Percentiles rank a stretch among this genome's conserved stretches.
These are phyloP conservation scores for Arxiozyma bovina DNA, from an alignment of 1,139 yeast species.

Conservation along the genomic window DNA sequence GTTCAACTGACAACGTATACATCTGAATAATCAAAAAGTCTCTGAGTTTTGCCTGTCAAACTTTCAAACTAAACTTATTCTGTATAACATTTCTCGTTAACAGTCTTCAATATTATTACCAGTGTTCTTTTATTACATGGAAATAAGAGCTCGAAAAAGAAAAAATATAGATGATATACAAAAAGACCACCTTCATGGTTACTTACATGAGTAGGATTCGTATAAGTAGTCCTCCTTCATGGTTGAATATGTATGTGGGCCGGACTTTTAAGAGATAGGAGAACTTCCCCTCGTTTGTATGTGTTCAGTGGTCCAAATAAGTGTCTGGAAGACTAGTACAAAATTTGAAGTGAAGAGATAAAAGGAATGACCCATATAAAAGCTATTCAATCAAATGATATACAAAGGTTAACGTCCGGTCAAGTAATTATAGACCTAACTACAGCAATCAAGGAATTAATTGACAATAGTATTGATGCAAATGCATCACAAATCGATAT, in stretches of 20 bases:
- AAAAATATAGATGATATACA: too few relatives aligned
- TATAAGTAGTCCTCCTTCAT: too few relatives aligned
- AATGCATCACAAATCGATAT: conserved; percentile 58
- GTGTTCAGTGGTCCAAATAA: not conserved
- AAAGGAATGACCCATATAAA: conserved; percentile 6
- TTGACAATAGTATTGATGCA: conserved; percentile 85
- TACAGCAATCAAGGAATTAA: conserved; percentile 71
- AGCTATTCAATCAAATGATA: conserved; percentile 28
- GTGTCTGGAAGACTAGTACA: not conserved
- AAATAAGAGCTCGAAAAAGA: too few relatives aligned
- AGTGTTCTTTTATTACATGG: too few relatives aligned
- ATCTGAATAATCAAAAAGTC: not conserved
- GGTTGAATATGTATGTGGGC: too few relatives aligned
- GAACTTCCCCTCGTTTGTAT: not conserved
- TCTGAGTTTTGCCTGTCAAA: too few relatives aligned
- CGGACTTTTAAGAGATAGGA: too few relatives aligned
- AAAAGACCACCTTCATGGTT: too few relatives aligned
- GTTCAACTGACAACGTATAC: not conserved
- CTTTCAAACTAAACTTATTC: too few relatives aligned
- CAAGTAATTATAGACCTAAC: conserved; percentile 79
- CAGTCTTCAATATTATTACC: too few relatives aligned
- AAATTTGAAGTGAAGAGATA: not conserved
- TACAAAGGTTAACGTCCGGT: conserved; percentile 78
- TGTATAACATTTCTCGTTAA: too few relatives aligned
- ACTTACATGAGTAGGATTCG: too few relatives aligned